Conservation (phyloP, 2,329 filamentous ascomycete species). For the Fusarium sp. region DNA sequence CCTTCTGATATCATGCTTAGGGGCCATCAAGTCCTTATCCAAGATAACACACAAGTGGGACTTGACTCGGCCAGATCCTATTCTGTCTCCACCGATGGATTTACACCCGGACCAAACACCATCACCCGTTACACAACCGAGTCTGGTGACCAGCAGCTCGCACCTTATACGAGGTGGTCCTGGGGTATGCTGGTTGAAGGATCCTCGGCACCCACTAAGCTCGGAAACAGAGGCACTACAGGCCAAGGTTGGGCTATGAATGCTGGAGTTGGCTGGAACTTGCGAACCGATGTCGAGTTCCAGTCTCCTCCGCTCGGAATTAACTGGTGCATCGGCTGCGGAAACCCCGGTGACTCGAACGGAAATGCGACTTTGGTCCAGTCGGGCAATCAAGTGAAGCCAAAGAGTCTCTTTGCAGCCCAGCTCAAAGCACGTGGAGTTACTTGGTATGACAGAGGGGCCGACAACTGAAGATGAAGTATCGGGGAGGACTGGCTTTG, state of each 20-base stretch:
- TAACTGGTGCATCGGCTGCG: constrained; percentile 28
- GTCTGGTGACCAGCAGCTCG: constrained; percentile 12
- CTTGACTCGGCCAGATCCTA: constrained; percentile 19
- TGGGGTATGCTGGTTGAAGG: constrained; percentile 21
- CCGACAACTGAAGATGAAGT: neutral
- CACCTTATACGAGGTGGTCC: constrained; percentile 24
- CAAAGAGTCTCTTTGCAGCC: neutral
- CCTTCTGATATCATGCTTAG: constrained; percentile 23
- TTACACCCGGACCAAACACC: constrained; percentile 25
- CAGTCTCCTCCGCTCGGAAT: constrained; percentile 27
- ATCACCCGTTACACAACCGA: constrained; percentile 19
- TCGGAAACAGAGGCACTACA: constrained; percentile 9
- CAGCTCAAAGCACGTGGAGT: neutral
- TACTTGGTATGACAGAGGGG: neutral
- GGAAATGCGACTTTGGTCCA: constrained; percentile 1
- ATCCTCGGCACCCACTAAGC: neutral
- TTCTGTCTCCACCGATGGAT: constrained; percentile 11
- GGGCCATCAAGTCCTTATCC: constrained; percentile 22
- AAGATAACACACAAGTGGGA: constrained; percentile 22
- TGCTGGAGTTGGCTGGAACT: constrained; percentile 29
- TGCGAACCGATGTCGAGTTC: neutral
- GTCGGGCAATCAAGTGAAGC: neutral
- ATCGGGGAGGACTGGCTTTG: too few species aligned
- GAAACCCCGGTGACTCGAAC: neutral
- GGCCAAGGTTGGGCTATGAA: constrained; percentile 30